These are phyloP conservation scores for Nymphaea thermarum DNA, from an alignment of 164 flowering plant species.

Conservation along the genomic window DNA sequence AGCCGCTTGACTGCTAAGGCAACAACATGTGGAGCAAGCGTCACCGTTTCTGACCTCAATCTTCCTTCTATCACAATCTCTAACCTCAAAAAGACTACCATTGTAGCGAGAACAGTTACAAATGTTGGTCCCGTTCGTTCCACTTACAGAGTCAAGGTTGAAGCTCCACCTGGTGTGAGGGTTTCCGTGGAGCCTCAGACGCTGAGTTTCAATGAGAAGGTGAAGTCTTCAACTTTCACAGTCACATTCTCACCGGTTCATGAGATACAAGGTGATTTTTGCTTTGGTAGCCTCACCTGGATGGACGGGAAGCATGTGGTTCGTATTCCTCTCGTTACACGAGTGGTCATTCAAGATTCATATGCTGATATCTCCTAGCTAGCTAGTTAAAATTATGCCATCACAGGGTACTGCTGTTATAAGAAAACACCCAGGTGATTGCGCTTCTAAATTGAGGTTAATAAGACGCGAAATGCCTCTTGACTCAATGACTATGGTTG, in stretches of 20 bases:
- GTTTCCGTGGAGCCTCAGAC: background rate
- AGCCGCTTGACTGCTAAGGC: conserved; percentile 12
- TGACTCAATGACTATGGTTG: too few species aligned
- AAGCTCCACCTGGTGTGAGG: conserved; percentile 23
- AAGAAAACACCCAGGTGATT: too few species aligned
- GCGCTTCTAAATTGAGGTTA: too few species aligned
- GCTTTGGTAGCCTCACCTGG: conserved; percentile 5
- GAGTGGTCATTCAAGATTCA: background rate
- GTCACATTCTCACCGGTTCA: background rate
- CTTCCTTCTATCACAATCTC: conserved; percentile 47
- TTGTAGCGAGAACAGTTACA: conserved; percentile 40
- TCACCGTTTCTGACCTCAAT: conserved; percentile 22
- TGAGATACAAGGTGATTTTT: background rate
- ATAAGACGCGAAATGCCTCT: too few species aligned
- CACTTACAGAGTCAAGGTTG: conserved; percentile 23
- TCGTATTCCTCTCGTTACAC: conserved; percentile 1
- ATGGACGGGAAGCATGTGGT: conserved; percentile 3
- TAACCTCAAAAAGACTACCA: conserved; percentile 15
- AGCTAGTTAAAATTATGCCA: too few species aligned
- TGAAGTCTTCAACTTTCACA: background rate
- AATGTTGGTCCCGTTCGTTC: conserved; percentile 44
- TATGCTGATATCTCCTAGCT: conserved; percentile 8
- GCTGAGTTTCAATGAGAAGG: background rate
- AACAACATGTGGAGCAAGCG: conserved; percentile 14
- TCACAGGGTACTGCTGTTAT: too few species aligned